Percentiles rank a stretch among this genome's conserved stretches.
Conservation (phyloP, 495 filamentous ascomycete genomes). For the Aspergillus sclerotiicarbonarius region DNA sequence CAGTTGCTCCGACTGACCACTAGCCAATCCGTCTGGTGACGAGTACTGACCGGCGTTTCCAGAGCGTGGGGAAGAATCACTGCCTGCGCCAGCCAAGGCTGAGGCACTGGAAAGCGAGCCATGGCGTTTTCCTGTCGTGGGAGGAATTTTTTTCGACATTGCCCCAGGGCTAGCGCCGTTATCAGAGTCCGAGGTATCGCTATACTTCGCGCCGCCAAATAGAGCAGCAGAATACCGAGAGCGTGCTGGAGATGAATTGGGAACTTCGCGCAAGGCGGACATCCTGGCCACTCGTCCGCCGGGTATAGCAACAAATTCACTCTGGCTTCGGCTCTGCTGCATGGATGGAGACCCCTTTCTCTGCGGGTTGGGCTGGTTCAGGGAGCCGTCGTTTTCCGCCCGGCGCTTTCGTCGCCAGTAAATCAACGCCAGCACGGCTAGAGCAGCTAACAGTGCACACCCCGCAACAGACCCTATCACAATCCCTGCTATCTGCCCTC, state of each 20-base stretch:
- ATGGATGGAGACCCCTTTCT: slow-evolving; percentile 57
- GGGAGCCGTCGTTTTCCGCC: slow-evolving; percentile 59
- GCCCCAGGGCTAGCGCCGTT: slow-evolving; percentile 77
- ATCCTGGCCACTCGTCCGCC: slow-evolving; percentile 92
- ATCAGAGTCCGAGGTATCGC: slow-evolving; percentile 78
- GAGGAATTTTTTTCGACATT: slow-evolving; percentile 54
- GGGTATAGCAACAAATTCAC: slow-evolving; percentile 70
- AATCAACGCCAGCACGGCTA: slow-evolving; percentile 60
- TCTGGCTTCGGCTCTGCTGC: slow-evolving; percentile 47
- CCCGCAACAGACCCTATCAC: slow-evolving; percentile 79
- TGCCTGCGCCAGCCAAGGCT: slow-evolving; percentile 63
- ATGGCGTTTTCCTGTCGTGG: slow-evolving; percentile 71
- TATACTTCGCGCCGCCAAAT: slow-evolving; percentile 51
- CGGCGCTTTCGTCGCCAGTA: slow-evolving; percentile 58
- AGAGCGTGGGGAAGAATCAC: slow-evolving; percentile 71
- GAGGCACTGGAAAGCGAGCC: slow-evolving; percentile 91
- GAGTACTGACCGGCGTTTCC: slow-evolving; percentile 73
- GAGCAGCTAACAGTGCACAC: slow-evolving; percentile 60
- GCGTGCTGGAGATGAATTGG: slow-evolving; percentile 57
- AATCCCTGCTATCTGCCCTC: slow-evolving; percentile 85
- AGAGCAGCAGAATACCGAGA: slow-evolving; percentile 41
- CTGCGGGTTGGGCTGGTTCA: slow-evolving; percentile 85
- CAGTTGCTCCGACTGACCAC: slow-evolving; percentile 91
- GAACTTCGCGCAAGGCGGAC: slow-evolving; percentile 81
- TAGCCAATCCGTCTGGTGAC: slow-evolving; percentile 77